A percentile compares a stretch with the other conserved stretches of the same genome.
Conservation (phyloP, 2,329 filamentous ascomycete species). For the Plectosphaerella plurivora region DNA sequence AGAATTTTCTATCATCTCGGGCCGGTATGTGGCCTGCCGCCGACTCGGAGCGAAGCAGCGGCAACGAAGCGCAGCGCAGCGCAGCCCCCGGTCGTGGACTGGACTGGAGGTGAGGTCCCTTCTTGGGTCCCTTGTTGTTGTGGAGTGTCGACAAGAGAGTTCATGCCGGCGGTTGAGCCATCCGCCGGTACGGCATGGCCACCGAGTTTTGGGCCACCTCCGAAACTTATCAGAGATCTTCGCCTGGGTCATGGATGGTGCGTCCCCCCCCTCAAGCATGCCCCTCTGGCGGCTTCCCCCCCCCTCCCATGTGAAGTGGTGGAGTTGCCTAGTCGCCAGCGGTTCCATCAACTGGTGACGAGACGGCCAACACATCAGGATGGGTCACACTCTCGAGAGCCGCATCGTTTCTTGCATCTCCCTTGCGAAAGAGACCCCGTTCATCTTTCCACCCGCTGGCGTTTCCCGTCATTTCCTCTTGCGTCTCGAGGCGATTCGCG, state of each 20-base stretch:
- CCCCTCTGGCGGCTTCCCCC: no score
- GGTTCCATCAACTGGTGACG: slow-evolving; percentile 73
- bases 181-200: slow-evolving; percentile 1
- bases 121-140: no score
- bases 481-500: slow-evolving; percentile 26
- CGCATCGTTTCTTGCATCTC: slow-evolving; percentile 61
- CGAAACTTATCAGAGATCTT: slow-evolving; percentile 44
- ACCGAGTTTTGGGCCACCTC: slow-evolving; percentile 12
- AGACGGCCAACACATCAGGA: slow-evolving; percentile 88
- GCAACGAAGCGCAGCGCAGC: no score
- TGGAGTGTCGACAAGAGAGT: neutral
- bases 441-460: slow-evolving; percentile 31
- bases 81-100: no score
- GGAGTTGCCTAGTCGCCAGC: slow-evolving; percentile 60
- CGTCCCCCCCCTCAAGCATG: slow-evolving; percentile 23
- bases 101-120: no score
- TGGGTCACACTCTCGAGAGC: slow-evolving; percentile 66
- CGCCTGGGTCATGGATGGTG: slow-evolving; percentile 35
- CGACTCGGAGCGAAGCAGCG: no score
- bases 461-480: slow-evolving; percentile 28
- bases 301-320: slow-evolving; percentile 46
- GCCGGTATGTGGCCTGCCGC: no score
- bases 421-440: slow-evolving; percentile 14
- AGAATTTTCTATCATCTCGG: no score
- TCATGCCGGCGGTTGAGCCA: slow-evolving; percentile 2